These are phyloP conservation scores for Boletus eberwhitei DNA, from an alignment of 768 basidiomycete species.

Conservation along the genomic window DNA sequence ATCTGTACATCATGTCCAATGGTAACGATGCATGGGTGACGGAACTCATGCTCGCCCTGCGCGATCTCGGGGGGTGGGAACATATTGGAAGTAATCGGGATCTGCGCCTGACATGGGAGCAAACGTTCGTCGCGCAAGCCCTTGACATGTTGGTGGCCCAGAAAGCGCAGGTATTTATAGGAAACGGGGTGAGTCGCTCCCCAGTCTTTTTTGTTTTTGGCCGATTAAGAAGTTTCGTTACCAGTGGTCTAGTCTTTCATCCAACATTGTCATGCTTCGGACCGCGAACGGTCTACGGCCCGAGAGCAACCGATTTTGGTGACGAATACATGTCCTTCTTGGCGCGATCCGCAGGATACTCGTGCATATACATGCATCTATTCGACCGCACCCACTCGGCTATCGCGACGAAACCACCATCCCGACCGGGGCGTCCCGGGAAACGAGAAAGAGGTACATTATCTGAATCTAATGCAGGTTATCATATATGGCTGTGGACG, in stretches of 20 bases:
- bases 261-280: not conserved
- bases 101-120: not conserved
- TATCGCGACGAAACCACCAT: not conserved
- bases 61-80: not conserved
- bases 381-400: not conserved
- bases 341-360: too few relatives aligned
- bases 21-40: not conserved
- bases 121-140: not conserved
- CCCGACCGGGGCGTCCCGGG: too few relatives aligned
- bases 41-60: not conserved
- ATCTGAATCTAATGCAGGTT: too few relatives aligned
- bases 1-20: not conserved
- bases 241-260: not conserved
- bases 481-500: too few relatives aligned
- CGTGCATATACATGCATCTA: not conserved
- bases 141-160: slow-evolving; percentile 1
- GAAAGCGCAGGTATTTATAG: not conserved
- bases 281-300: not conserved
- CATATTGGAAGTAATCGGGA: not conserved
- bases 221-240: too few relatives aligned
- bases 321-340: not conserved
- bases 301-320: not conserved
- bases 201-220: not conserved
- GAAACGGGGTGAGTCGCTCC: not conserved
- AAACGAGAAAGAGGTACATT: too few relatives aligned